Percentiles rank a stretch among this genome's conserved stretches.
Evolutionary conservation across 176 grass and related monocot genomes (phyloP).

Genomic region (Neostapfia colusana): DNA sequence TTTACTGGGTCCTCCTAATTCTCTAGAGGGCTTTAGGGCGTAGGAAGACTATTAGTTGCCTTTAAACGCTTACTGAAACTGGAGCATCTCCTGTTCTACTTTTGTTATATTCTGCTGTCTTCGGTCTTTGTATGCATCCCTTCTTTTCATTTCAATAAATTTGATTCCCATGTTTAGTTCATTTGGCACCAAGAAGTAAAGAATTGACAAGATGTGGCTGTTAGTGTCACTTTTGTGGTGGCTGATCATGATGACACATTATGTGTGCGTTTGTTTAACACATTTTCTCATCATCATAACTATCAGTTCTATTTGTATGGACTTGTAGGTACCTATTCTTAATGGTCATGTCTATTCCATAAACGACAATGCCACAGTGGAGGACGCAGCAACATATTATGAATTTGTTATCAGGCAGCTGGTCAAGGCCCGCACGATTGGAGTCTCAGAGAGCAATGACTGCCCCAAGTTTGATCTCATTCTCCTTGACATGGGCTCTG

Average conservation of each 20-base stretch:
- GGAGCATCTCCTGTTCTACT: background rate
- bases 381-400: slow-evolving; percentile 68
- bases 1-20: background rate
- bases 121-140: background rate
- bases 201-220: background rate
- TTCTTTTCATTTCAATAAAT: slow-evolving; percentile 13
- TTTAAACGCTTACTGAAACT: background rate
- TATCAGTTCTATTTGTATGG: background rate
- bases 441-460: slow-evolving; percentile 67
- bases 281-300: slow-evolving; percentile 10
- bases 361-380: slow-evolving; percentile 73
- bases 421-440: slow-evolving; percentile 68
- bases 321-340: slow-evolving; percentile 61
- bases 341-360: slow-evolving; percentile 78
- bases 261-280: background rate
- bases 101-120: background rate
- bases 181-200: slow-evolving; percentile 27
- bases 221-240: background rate
- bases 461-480: slow-evolving; percentile 88
- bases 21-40: background rate
- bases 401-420: slow-evolving; percentile 88
- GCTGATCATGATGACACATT: slow-evolving; percentile 6
- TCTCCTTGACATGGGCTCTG: slow-evolving; percentile 64
- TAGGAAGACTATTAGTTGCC: background rate
- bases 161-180: slow-evolving; percentile 23